Conservation (phyloP, 495 filamentous ascomycete genomes). For the Hyphodiscus hymeniophilus region DNA sequence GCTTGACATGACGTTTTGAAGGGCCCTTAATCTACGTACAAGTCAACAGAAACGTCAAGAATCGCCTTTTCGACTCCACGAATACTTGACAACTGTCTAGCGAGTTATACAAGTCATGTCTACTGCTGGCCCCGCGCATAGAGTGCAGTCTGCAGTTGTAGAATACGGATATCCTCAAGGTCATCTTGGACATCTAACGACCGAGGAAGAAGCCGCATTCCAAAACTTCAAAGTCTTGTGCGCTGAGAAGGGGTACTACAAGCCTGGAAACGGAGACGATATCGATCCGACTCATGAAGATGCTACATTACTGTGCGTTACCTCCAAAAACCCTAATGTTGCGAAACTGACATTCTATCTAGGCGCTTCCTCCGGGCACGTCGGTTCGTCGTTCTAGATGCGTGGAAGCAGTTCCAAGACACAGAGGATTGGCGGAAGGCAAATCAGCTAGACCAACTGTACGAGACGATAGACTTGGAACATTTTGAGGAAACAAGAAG, state of each 20-base stretch:
- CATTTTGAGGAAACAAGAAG: conserved; percentile 72
- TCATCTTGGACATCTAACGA: conserved; percentile 65
- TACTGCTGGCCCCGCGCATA: conserved; percentile 20
- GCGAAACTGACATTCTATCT: conserved; percentile 14
- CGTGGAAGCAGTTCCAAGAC: conserved; percentile 76
- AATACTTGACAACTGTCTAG: neutral
- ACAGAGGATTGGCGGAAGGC: conserved; percentile 82
- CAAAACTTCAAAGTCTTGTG: conserved; percentile 58
- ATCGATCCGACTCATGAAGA: conserved; percentile 62
- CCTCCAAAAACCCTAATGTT: neutral
- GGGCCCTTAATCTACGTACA: too few species aligned
- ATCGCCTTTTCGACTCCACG: too few species aligned
- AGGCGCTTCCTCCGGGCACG: conserved; percentile 78
- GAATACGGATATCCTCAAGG: conserved; percentile 51
- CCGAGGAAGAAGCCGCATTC: conserved; percentile 57
- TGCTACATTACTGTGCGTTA: conserved; percentile 67
- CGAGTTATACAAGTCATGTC: conserved; percentile 10
- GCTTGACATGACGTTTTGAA: too few species aligned
- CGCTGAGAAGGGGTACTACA: conserved; percentile 58
- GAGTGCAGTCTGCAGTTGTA: conserved; percentile 25
- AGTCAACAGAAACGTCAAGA: too few species aligned
- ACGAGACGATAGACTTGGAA: conserved; percentile 70
- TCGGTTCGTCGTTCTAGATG: conserved; percentile 62
- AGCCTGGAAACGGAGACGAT: conserved; percentile 32
- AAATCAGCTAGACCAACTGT: conserved; percentile 64